Percentiles rank a stretch among this genome's conserved stretches.
Evolutionary conservation across 805 yeast genomes (phyloP).

Genomic region (Dipodascus geniculatus): DNA sequence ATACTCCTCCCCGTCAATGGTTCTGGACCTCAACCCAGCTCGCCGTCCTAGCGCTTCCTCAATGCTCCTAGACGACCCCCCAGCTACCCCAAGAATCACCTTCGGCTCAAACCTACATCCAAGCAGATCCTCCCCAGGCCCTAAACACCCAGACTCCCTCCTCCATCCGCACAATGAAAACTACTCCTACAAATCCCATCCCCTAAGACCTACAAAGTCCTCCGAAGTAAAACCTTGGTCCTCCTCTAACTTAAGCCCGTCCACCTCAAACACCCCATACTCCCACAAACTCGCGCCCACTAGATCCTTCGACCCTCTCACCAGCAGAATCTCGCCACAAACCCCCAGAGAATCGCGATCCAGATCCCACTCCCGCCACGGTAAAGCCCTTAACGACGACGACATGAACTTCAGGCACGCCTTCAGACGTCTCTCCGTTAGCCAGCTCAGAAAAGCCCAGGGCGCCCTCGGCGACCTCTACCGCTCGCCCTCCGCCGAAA

Average conservation of each 20-base stretch:
- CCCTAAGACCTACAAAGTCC: not conserved
- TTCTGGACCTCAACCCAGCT: not conserved
- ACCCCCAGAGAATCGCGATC: not conserved
- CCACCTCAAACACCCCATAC: not conserved
- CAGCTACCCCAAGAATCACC: not conserved
- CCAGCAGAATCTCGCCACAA: not conserved
- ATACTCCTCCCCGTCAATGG: not conserved
- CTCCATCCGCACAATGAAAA: no score
- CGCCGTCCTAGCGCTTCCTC: not conserved
- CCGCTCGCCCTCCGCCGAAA: slow-evolving; percentile 4
- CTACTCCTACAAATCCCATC: not conserved
- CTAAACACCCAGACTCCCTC: not conserved
- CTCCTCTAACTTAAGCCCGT: not conserved
- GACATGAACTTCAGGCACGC: not conserved
- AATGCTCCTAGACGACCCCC: not conserved
- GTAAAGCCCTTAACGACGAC: not conserved
- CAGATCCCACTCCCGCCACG: not conserved
- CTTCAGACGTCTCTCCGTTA: not conserved
- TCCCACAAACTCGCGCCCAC: not conserved
- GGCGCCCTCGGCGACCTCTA: slow-evolving; percentile 1
- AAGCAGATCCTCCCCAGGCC: not conserved
- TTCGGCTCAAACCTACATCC: not conserved
- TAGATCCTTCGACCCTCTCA: not conserved
- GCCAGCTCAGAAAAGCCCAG: not conserved
- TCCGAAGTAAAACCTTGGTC: not conserved